phyloP scores from a whole-genome alignment of 768 basidiomycete species.

The Boletus fagicola region DNA sequence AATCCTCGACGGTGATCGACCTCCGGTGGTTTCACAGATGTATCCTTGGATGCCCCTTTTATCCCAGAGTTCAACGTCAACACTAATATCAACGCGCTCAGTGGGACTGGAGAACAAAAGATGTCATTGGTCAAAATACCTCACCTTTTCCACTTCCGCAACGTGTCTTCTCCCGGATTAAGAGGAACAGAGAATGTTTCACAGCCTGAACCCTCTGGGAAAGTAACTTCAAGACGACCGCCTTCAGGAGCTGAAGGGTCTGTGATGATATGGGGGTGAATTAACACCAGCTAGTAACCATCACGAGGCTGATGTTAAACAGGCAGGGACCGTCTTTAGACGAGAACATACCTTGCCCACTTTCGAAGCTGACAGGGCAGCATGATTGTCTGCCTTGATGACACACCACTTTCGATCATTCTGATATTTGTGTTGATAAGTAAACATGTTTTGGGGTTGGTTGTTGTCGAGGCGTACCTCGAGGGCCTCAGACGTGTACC shows the following conservation, averaged over 20 bases:
- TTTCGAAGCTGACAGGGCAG: conserved; percentile 65
- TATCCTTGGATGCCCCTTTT: conserved; percentile 58
- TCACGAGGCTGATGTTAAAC: not conserved
- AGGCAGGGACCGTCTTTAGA: not conserved
- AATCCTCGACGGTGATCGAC: conserved; percentile 48
- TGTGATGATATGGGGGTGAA: conserved; percentile 52
- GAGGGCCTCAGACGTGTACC: conserved; percentile 60
- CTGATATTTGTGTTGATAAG: conserved; percentile 35
- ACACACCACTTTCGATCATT: conserved; percentile 73
- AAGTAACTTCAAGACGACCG: conserved; percentile 51
- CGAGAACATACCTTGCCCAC: conserved; percentile 47
- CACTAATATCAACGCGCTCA: conserved; percentile 34
- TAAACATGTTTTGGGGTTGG: not conserved
- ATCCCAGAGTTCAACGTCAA: conserved; percentile 53
- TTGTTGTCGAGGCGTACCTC: conserved; percentile 44
- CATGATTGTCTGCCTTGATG: conserved; percentile 51
- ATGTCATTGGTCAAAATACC: conserved; percentile 15
- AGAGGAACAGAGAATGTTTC: conserved; percentile 60
- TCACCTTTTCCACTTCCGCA: conserved; percentile 59
- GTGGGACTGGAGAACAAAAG: not conserved
- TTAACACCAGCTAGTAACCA: conserved; percentile 63
- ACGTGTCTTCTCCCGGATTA: conserved; percentile 46
- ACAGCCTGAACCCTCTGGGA: conserved; percentile 60
- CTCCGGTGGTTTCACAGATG: conserved; percentile 49
- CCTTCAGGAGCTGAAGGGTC: conserved; percentile 46